Base-by-base conservation (phyloP, 75 land plant genomes). In the Selaginella moellendorffii region DNA sequence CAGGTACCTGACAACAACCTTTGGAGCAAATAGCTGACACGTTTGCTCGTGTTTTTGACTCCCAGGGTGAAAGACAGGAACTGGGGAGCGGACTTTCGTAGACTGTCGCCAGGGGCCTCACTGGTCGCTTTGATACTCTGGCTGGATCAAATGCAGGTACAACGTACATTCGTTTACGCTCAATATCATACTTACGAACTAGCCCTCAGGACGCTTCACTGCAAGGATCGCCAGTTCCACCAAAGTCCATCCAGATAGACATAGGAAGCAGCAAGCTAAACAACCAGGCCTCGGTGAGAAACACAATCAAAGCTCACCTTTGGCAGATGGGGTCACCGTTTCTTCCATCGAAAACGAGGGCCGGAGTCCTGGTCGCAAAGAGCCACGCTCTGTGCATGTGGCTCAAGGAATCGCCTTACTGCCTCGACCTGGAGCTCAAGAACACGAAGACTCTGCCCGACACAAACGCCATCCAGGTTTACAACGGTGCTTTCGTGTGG, bases 241-340 rank as follows among this genome's bases (percentile, higher is more conserved):
- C 99, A 63, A 95, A 84, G 72, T 81, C 82, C 20, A 87, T 90
- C 51, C 74, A 75, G 14, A 73, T 95, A 18, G 64, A 84, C 26
- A 90, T 87, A 2, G 99, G 99, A 9, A 31, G 54, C 28, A 76
- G 76, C 26, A 71, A 83, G n/a, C 76, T 75, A 23, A 85, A 77
- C 63, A 84, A 95, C 58, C 66, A 65, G 68, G 74, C 83, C 58
- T 95, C 97, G 0, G 68, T 95, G 20, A 72, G 78, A 25, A 82
- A 82, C 66, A 95, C 99, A 23, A n/a, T 95, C 46, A 90, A 85
- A 66, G 80, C 81, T 26, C 85, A 78, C 61, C 82, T 95, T 21
- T 86, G 88, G 97, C 87, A 84, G 63, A 95, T 95, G 86, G 97
- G 97, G 2, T 90, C 99, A 18, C 99, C 99, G 51, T 95, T 95